Evolutionary conservation across 805 yeast genomes (phyloP), one percentile per base, ranked within the genome.

Genomic region (Candida broadrunensis): DNA sequence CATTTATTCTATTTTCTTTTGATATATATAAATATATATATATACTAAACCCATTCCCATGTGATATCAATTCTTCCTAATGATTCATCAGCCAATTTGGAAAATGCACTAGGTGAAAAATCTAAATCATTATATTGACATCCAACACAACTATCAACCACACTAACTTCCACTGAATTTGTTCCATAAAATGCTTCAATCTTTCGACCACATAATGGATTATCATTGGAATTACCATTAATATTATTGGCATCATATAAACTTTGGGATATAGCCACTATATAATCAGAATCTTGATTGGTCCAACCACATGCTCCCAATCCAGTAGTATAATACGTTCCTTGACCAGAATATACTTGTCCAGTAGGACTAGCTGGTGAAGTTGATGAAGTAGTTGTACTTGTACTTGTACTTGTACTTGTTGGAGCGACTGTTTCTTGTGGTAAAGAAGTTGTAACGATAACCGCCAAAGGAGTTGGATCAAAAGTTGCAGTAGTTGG

Each of bases 101-200:
- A 39, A 54, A 81, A 80, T 4, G 85, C 85, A 42, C 75, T 54
- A 7, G 84, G 84, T n/a, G 83, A 75, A 42, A 81, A 67, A 51
- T 80, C 85, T 44, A 80, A 71, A 50, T 72, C 77, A 43, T 75
- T 56, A 37, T 60, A 53, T 19, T 57, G 47, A 53, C 85, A 81
- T 18, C 77, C 82, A 39, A 65, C 75, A 61, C 85, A 81, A 47
- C 73, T 62, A 60, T 80, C 85, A 30, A 69, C 75, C 37, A 80
- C 80, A 17, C 74, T 73, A 36, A 80, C 85, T 33, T 65, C 69
- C 43, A 78, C 83, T 13, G 78, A 61, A 53, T 74, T 74, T 37
- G 75, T 80, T 42, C 61, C 59, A 51, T 70, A 72, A 51, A 50
- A 51, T 27, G 77, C 77, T 36, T 58, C 61, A 51, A 78, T 75